Conservation (phyloP, 1,139 yeast species). For the Pichiaceae sp. region DNA sequence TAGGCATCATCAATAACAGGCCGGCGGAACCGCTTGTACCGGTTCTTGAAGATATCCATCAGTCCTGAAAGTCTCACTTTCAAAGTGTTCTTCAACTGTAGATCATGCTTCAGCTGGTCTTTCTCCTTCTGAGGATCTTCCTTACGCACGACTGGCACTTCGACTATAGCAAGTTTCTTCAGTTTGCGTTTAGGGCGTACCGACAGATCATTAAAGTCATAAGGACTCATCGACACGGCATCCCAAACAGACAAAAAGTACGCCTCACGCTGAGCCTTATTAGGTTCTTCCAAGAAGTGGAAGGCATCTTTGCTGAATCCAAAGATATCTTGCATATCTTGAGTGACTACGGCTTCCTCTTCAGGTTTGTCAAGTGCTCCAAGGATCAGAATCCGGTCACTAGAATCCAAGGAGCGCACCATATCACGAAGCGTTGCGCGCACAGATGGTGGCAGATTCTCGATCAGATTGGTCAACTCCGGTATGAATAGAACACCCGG, state of each 20-base stretch:
- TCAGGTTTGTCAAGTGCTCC: slow-evolving; percentile 54
- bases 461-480: slow-evolving; percentile 70
- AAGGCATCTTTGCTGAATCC: slow-evolving; percentile 12
- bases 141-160: slow-evolving; percentile 2
- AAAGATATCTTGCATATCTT: slow-evolving; percentile 32
- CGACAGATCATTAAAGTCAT: slow-evolving; percentile 45
- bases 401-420: slow-evolving; percentile 58
- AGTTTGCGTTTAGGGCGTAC: slow-evolving; percentile 43
- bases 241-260: slow-evolving; percentile 51
- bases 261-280: slow-evolving; percentile 32
- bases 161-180: slow-evolving; percentile 33
- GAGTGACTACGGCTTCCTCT: slow-evolving; percentile 29
- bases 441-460: slow-evolving; percentile 60
- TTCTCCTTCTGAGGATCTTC: slow-evolving; percentile 48
- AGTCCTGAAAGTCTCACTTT: slow-evolving; percentile 80
- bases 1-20: slow-evolving; percentile 78
- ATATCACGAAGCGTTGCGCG: slow-evolving; percentile 66
- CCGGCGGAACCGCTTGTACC: slow-evolving; percentile 84
- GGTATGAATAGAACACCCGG: slow-evolving; percentile 87
- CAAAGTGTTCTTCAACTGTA: slow-evolving; percentile 72
- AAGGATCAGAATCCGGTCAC: slow-evolving; percentile 68
- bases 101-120: slow-evolving; percentile 40
- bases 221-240: slow-evolving; percentile 62
- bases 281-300: slow-evolving; percentile 34
- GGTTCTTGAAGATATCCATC: slow-evolving; percentile 79